Percentiles rank a stretch among this genome's conserved stretches.
Evolutionary conservation across 2,329 filamentous ascomycete genomes (phyloP).

Genomic region (Aspergillus sp.): DNA sequence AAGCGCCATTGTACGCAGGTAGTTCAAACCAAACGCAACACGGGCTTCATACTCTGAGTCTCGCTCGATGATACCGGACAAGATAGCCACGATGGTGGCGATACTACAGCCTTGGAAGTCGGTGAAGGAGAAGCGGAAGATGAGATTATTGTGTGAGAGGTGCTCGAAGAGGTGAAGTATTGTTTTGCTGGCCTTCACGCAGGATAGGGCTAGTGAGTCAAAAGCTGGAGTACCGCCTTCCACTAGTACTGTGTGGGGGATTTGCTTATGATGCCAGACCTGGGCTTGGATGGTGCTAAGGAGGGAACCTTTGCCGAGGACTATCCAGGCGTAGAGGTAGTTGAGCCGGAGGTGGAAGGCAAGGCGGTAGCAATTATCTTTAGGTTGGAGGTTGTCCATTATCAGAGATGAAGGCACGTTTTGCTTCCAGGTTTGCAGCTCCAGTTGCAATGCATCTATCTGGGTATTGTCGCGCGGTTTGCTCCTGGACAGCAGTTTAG

Average conservation of each 20-base stretch:
- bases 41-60: slow-evolving; percentile 31
- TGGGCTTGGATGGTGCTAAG: slow-evolving; percentile 15
- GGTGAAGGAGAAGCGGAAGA: slow-evolving; percentile 40
- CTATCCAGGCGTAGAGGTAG: slow-evolving; percentile 40
- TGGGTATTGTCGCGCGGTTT: background rate
- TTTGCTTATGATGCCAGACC: background rate
- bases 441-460: background rate
- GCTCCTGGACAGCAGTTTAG: background rate
- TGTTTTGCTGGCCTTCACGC: slow-evolving; percentile 23
- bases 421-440: background rate
- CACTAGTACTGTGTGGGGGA: background rate
- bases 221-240: background rate
- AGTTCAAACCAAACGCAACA: slow-evolving; percentile 33
- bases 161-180: slow-evolving; percentile 2
- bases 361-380: slow-evolving; percentile 30
- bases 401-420: slow-evolving; percentile 17
- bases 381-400: slow-evolving; percentile 28
- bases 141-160: slow-evolving; percentile 25
- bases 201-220: slow-evolving; percentile 23
- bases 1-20: slow-evolving; percentile 35
- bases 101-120: slow-evolving; percentile 44
- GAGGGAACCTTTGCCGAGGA: slow-evolving; percentile 37
- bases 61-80: slow-evolving; percentile 36
- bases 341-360: slow-evolving; percentile 39
- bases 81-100: slow-evolving; percentile 33